Evolutionary conservation across 1,284 basidiomycete genomes (phyloP).

Genomic region (Trichosporon sp.): DNA sequence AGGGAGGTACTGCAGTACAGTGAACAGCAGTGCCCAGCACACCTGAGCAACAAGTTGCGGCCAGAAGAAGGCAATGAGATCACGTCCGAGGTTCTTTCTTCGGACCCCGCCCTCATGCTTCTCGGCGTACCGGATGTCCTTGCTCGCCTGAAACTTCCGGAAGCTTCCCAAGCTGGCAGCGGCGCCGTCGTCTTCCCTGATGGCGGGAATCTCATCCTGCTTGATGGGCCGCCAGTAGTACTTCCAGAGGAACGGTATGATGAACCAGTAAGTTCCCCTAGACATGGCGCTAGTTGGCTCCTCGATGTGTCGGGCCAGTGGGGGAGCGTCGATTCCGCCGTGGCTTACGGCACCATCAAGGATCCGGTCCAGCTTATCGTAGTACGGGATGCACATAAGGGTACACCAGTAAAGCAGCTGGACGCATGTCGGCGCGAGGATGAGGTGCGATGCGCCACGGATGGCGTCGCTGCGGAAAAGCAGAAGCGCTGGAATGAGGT

Average conservation of each 20-base stretch:
- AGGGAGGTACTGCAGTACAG: slow-evolving; percentile 58
- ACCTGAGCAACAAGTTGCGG: slow-evolving; percentile 35
- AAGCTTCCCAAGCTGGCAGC: slow-evolving; percentile 57
- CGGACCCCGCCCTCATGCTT: slow-evolving; percentile 38
- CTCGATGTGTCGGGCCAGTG: slow-evolving; percentile 42
- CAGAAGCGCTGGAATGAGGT: slow-evolving; percentile 50
- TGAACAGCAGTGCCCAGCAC: slow-evolving; percentile 57
- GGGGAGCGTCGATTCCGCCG: slow-evolving; percentile 41
- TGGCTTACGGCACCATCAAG: slow-evolving; percentile 45
- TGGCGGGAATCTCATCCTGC: slow-evolving; percentile 58
- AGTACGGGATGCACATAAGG: slow-evolving; percentile 53
- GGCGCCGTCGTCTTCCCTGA: slow-evolving; percentile 60
- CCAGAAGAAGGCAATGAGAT: slow-evolving; percentile 44
- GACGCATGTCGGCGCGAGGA: slow-evolving; percentile 40
- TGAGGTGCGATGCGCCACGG: slow-evolving; percentile 32
- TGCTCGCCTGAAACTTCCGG: slow-evolving; percentile 44
- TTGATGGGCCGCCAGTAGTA: slow-evolving; percentile 57
- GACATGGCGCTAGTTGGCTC: slow-evolving; percentile 53
- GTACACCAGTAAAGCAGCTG: slow-evolving; percentile 50
- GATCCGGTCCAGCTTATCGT: slow-evolving; percentile 46
- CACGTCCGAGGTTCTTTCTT: slow-evolving; percentile 52
- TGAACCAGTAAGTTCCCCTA: slow-evolving; percentile 55
- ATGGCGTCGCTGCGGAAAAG: slow-evolving; percentile 47
- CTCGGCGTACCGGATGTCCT: slow-evolving; percentile 32
- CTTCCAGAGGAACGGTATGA: slow-evolving; percentile 56